Evolutionary conservation across 371 early-diverging fungal genomes (phyloP), one percentile per base, ranked within the genome.

Genomic region (Smittium mucronatum): DNA sequence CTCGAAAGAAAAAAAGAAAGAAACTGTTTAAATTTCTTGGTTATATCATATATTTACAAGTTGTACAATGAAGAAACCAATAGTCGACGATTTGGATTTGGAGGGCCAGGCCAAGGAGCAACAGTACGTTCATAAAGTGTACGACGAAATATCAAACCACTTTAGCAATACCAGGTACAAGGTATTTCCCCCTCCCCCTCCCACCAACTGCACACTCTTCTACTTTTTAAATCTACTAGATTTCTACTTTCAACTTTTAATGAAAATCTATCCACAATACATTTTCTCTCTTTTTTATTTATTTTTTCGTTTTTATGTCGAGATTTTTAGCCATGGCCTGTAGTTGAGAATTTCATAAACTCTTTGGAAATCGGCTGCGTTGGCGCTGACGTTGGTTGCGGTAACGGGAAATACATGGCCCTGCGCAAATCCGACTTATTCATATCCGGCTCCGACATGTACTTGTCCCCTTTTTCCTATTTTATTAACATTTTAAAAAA

Each of bases 401-500:
- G 98, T 26, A 98, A 98, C 81, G 98, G 98, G 63, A 98, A 98
- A 78, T 95, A 98, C 74, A 81, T 97, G 74, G 90, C 89, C 28
- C 89, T 95, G 17, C 72, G 78, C 1, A 92, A 93, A 72, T 81
- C 78, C 5, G 82, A 86, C 35, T 71, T 93, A 25, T 78, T 85
- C 68, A 86, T 88, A 61, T 73, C 93, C 32, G 98, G 97, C 33
- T 68, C 69, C 11, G 69, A 68, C 36, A 68, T 33, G 69, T 68
- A n/a, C n/a, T n/a, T n/a, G n/a, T n/a, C n/a, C n/a, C n/a, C n/a
- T n/a, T n/a, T n/a, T n/a, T n/a, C n/a, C n/a, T n/a, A n/a, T n/a
- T n/a, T n/a, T n/a, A n/a, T n/a, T n/a, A n/a, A n/a, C n/a, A n/a
- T n/a, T n/a, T n/a, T n/a, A n/a, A n/a, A n/a, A n/a, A n/a, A n/a